Evolutionary conservation across 1,284 basidiomycete species (phyloP), one percentile per base, ranked within the genome.

Genomic region (Cutaneotrichosporon cutaneum): DNA sequence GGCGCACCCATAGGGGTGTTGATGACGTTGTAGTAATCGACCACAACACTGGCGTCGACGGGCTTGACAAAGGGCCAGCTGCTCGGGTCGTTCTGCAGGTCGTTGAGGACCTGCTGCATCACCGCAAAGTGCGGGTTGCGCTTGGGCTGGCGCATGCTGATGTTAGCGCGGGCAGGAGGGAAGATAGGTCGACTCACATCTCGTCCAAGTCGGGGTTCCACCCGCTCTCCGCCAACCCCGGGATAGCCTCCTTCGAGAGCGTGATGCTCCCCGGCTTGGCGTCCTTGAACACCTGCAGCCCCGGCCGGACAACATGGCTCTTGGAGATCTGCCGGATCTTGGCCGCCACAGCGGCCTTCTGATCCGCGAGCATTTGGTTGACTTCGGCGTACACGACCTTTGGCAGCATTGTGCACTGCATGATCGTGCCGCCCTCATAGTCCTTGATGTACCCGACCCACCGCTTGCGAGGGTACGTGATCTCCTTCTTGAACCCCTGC

Each of bases 391-490:
- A 99, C 73, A 93, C 87, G 66, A 99, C 87, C 71, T 92, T 90
- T 26, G 86, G 88, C 22, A 99, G 81, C 90, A 99, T 90, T 4
- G 89, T 90, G 75, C 96, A 99, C 79, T 96, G 94, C 95, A 99
- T 98, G 81, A 99, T 91, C 51, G 96, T 99, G n/a, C 94, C 95
- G 53, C 96, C 96, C 77, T 99, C 96, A 79, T 99, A 99, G 77
- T 99, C 96, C 79, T 99, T 99, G 86, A 99, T 99, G 78, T 99
- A 99, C 1, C 95, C 96, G 0, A 95, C 94, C 96, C 96, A 99
- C 4, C 90, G 84, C 2, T 91, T 88, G 44, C 94, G 86, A 62
- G 90, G 89, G 21, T 96, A 85, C 0, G 88, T 90, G 68, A 99
- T 96, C 68, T 99, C 94, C 79, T 98, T 99, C 1, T 92, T 92